Base-by-base conservation (phyloP, 148 eudicot species). In the Cornus suecica region DNA sequence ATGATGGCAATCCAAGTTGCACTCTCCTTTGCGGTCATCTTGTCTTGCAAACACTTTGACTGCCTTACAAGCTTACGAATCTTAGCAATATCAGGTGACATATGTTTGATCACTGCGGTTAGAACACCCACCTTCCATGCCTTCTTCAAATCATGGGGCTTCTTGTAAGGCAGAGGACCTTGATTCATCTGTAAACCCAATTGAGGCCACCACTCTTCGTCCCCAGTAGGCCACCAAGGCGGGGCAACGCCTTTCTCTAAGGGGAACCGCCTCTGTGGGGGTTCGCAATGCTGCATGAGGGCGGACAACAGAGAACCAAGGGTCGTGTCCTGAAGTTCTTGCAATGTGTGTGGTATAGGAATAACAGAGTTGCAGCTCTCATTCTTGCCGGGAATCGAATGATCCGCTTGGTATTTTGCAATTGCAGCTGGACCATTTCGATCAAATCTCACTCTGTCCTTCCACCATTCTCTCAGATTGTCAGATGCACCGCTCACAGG, bases 151-250 rank as follows among this genome's bases (percentile, higher is more conserved):
- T 84, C 87, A 62, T 84, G 87, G 58, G 87, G 87, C 72, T 84
- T 84, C 77, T 84, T 85, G 68, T 85, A 85, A 16, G 88, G 88
- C 5, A 85, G 87, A 60, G 87, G 83, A 15, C 76, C 77, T 62
- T 84, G 80, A 68, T 77, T 83, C 73, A 61, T 66, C 16, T 76
- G 76, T 68, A 85, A 77, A 52, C 83, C 87, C 14, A 82, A 52
- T 64, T 74, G 77, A 16, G 54, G 24, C 87, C 87, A 85, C 87
- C 87, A 85, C n/a, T 82, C 78, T 65, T 85, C 88, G 8, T 83
- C 52, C 66, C 88, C 88, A 0, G 73, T 80, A 23, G 88, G 88
- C 88, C 88, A 85, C 88, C 88, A 85, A n/a, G 88, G 88, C 3
- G 88, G 88, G 23, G 86, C 76, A 51, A 78, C 72, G 2, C 88